Conservation (phyloP, 2,329 filamentous ascomycete genomes). For the Septoria linicola region DNA sequence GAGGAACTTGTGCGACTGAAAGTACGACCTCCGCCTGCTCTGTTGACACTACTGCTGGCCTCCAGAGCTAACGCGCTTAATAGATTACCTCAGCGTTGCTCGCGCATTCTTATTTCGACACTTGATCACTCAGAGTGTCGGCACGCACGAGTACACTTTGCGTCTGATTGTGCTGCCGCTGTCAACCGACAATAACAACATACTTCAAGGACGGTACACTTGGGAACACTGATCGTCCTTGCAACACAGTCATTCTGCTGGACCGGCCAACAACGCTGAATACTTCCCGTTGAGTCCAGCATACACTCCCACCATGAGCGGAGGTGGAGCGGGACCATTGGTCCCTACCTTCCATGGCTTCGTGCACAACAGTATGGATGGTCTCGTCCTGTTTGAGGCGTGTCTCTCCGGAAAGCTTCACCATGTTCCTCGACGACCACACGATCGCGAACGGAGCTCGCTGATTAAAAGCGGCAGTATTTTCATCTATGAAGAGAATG, state of each 20-base stretch:
- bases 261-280: not conserved
- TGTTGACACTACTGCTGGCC: not conserved
- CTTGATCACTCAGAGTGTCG: not conserved
- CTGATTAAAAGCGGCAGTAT: conserved; percentile 82
- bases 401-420: conserved; percentile 68
- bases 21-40: not conserved
- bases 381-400: conserved; percentile 76
- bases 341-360: conserved; percentile 43
- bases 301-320: conserved; percentile 33
- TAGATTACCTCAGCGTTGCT: conserved; percentile 5
- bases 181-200: not conserved
- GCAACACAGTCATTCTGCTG: not conserved
- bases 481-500: conserved; percentile 89
- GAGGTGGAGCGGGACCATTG: conserved; percentile 39
- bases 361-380: conserved; percentile 57
- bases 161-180: not conserved
- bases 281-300: not conserved
- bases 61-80: conserved; percentile 12
- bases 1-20: not conserved
- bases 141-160: conserved; percentile 4
- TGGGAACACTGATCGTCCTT: not conserved
- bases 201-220: too few relatives aligned
- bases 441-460: conserved; percentile 74
- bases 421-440: conserved; percentile 79
- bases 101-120: not conserved